A percentile compares a stretch with the other conserved stretches of the same genome.
These are phyloP conservation scores for Penicillium soppii DNA, from an alignment of 495 filamentous ascomycete species.

Conservation along the genomic window DNA sequence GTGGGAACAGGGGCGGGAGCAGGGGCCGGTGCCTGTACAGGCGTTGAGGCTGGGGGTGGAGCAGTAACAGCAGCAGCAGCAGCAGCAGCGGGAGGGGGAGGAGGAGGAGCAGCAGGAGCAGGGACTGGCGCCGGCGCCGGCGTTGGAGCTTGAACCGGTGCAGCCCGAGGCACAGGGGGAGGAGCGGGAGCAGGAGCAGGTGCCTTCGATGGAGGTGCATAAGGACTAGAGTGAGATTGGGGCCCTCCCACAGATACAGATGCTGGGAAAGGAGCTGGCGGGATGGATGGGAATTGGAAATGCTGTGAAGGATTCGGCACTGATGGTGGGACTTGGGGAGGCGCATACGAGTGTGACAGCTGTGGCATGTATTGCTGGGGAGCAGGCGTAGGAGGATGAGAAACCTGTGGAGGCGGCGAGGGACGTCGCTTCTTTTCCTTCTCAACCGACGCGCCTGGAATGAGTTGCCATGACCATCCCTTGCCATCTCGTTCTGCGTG, in stretches of 20 bases:
- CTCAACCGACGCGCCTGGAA: constrained; percentile 62
- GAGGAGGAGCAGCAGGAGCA: constrained; percentile 20
- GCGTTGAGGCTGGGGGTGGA: constrained; percentile 20
- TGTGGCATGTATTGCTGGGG: constrained; percentile 45
- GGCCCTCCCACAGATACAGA: constrained; percentile 12
- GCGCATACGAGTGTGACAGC: constrained; percentile 36
- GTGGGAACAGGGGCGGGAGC: constrained; percentile 1
- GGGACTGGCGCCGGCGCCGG: constrained; percentile 19
- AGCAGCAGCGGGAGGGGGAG: constrained; percentile 20
- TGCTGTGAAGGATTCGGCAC: constrained; percentile 38
- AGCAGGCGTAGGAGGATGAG: constrained; percentile 33
- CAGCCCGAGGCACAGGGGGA: constrained; percentile 11
- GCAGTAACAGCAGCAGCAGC: constrained; percentile 17
- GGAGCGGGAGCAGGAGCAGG: constrained; percentile 12
- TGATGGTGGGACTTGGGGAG: constrained; percentile 24
- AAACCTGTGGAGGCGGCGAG: constrained; percentile 51
- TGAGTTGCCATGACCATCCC: constrained; percentile 68
- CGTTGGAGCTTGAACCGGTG: constrained; percentile 13
- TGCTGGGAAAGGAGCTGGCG: constrained; percentile 33
- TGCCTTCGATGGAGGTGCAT: constrained; percentile 12
- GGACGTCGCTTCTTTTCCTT: constrained; percentile 65
- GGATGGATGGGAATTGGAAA: constrained; percentile 46
- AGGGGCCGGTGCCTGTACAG: constrained; percentile 13
- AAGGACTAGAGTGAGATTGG: constrained; percentile 25
- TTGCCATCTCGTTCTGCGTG: constrained; percentile 77